Evolutionary conservation across 768 basidiomycete genomes (phyloP).

Genomic region (Rhodosporidiobolus sp.): DNA sequence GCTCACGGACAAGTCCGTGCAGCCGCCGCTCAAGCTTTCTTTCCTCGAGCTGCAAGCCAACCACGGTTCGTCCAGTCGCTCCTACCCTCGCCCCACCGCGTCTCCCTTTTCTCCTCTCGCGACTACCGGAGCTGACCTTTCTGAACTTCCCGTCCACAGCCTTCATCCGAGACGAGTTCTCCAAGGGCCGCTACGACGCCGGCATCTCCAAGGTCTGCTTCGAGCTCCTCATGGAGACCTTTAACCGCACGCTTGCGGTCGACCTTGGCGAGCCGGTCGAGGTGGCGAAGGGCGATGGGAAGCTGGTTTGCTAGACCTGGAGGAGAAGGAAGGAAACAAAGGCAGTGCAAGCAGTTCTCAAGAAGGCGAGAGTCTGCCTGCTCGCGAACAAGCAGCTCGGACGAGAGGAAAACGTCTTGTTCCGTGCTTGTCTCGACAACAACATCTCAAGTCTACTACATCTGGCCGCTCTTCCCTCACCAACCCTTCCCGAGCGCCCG

Average conservation of each 20-base stretch:
- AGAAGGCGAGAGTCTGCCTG: no score
- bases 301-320: conserved; percentile 59
- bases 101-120: background rate
- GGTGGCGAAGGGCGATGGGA: conserved; percentile 59
- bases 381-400: no score
- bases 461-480: background rate
- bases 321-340: background rate
- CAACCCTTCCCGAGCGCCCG: no score
- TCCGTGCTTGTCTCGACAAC: no score
- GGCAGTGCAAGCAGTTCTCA: no score
- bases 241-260: conserved; percentile 78
- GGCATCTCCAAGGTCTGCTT: conserved; percentile 64
- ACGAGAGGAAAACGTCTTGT: no score
- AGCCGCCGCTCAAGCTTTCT: conserved; percentile 50
- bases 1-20: conserved; percentile 52
- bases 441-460: no score
- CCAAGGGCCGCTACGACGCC: conserved; percentile 82
- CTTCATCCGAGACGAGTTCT: conserved; percentile 26
- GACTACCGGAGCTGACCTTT: background rate
- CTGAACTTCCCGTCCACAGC: background rate
- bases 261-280: conserved; percentile 71
- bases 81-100: no score
- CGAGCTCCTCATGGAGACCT: conserved; percentile 77
- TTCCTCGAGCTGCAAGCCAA: conserved; percentile 96
- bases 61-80: conserved; percentile 80